Evolutionary conservation across 352 stramenopile species (phyloP).

Genomic region (Phytophthora pluvialis): DNA sequence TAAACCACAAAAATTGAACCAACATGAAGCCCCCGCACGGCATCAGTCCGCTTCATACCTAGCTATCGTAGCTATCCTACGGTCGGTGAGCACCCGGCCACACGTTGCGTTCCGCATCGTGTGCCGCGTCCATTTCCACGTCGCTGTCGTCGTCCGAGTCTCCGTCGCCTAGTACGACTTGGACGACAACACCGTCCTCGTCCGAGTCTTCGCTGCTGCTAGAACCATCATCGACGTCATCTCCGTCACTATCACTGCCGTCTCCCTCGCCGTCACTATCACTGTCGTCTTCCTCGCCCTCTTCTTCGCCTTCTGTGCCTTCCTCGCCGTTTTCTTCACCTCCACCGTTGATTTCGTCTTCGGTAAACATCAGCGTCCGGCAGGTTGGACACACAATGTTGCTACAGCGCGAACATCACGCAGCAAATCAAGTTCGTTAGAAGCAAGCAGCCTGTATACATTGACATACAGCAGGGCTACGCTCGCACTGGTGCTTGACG

Average conservation of each 20-base stretch:
- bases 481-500: slow-evolving; percentile 60
- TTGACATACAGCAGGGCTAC: background rate
- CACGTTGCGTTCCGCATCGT: slow-evolving; percentile 34
- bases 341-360: slow-evolving; percentile 36
- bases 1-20: slow-evolving; percentile 29
- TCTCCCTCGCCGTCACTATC: slow-evolving; percentile 30
- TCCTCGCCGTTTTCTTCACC: slow-evolving; percentile 21
- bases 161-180: slow-evolving; percentile 23
- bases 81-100: slow-evolving; percentile 24
- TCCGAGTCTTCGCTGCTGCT: slow-evolving; percentile 33
- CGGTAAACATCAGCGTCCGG: slow-evolving; percentile 56
- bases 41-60: slow-evolving; percentile 1
- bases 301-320: slow-evolving; percentile 18
- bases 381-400: slow-evolving; percentile 72
- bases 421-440: slow-evolving; percentile 11
- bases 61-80: slow-evolving; percentile 15
- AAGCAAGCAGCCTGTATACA: background rate
- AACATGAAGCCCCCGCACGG: slow-evolving; percentile 9
- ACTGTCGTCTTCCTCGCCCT: slow-evolving; percentile 23
- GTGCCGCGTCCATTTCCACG: slow-evolving; percentile 26
- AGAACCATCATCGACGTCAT: slow-evolving; percentile 26
- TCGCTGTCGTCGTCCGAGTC: slow-evolving; percentile 21
- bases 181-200: slow-evolving; percentile 22
- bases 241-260: slow-evolving; percentile 15
- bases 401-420: slow-evolving; percentile 29